Conservation (phyloP, 2,329 filamentous ascomycete species). For the Aureobasidium sp. region DNA sequence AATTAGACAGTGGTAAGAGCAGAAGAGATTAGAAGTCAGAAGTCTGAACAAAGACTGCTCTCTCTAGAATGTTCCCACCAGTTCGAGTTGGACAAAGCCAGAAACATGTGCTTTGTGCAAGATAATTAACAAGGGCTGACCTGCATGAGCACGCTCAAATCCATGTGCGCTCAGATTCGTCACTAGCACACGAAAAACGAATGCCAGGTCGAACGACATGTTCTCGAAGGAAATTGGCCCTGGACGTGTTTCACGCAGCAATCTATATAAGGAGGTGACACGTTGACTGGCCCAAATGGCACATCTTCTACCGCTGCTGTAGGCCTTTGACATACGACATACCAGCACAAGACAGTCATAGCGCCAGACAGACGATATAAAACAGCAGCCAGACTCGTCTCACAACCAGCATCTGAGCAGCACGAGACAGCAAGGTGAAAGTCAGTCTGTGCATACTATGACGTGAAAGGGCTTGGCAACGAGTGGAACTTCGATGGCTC, state of each 20-base stretch:
- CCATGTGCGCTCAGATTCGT: background rate
- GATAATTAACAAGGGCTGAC: background rate
- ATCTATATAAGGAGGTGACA: constrained; percentile 2
- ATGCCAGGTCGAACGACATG: background rate
- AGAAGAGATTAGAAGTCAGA: background rate
- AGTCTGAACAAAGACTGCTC: background rate
- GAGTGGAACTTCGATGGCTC: background rate
- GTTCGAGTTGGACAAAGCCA: background rate
- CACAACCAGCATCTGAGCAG: background rate
- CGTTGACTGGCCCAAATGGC: background rate
- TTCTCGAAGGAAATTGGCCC: constrained; percentile 9
- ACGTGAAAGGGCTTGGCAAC: constrained; percentile 2
- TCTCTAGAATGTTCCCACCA: background rate
- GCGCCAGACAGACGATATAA: background rate
- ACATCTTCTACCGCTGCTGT: background rate
- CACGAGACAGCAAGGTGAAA: background rate
- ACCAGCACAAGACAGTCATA: background rate
- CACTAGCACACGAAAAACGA: background rate
- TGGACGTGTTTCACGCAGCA: constrained; percentile 1
- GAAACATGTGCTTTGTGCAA: background rate
- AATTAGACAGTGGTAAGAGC: background rate
- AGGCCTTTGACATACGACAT: background rate
- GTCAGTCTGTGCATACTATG: constrained; percentile 7
- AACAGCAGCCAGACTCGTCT: background rate
- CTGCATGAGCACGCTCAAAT: background rate